Evolutionary conservation across 805 yeast genomes (phyloP), one percentile per base, ranked within the genome.

Genomic region (Saccharomycopsis oosterbeekiorum): DNA sequence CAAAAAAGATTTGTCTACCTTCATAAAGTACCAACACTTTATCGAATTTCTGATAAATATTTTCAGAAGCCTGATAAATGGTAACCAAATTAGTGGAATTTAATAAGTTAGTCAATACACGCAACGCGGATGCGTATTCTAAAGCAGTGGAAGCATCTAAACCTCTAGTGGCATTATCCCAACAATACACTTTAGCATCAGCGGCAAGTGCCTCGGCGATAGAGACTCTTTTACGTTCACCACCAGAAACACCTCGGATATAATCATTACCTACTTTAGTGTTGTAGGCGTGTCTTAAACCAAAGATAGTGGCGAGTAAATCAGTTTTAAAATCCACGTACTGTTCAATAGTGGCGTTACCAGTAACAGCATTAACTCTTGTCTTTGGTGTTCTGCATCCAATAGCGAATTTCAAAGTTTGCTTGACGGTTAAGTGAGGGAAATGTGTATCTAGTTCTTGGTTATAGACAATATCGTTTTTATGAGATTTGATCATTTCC

Each of bases 151-250:
- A 87, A 4, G 94, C 80, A 73, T 88, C 96, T 63, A 89, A 77
- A 67, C 96, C 96, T 75, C 94, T 81, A 6, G 96, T 89, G 5
- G 93, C 86, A 69, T 89, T 89, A 75, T 88, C 92, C 83, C 88
- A 85, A 71, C 88, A 83, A 65, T 80, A 84, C 58, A 86, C 76
- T 57, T 81, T 75, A 37, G 89, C 86, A 36, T 85, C 82, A 57
- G 84, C 78, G 55, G 86, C 80, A 55, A 86, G 74, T 1, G 88
- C 88, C 73, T 88, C 96, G 11, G 91, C 89, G 67, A 88, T 84
- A 11, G 93, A 85, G 2, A 88, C 93, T 75, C 96, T 82, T 73
- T 88, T 87, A 66, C 96, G 77, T 74, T 88, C 94, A 77, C 96
- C 94, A 69, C 96, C 93, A 58, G 93, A 84, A 51, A 86, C 88